phyloP scores from a whole-genome alignment of 2,329 filamentous ascomycete species.

The Talaromyces sp. region DNA sequence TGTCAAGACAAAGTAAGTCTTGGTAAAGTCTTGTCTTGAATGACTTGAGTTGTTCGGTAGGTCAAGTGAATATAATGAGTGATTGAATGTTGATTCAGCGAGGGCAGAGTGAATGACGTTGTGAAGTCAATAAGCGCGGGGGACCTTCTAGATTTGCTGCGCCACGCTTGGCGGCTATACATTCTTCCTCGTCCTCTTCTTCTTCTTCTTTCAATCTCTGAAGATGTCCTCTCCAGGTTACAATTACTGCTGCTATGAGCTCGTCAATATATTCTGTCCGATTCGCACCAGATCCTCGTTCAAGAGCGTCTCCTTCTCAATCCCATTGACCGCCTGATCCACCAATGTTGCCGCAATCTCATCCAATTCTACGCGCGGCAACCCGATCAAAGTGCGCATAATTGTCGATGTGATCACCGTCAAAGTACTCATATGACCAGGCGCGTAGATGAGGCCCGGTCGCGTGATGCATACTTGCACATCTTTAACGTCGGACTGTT shows the following conservation, averaged over 20 bases:
- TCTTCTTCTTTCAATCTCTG: background rate
- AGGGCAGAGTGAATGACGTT: background rate
- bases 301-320: conserved; percentile 46
- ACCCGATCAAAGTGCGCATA: conserved; percentile 23
- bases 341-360: conserved; percentile 46
- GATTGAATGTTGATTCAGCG: background rate
- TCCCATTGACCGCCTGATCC: conserved; percentile 44
- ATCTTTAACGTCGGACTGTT: conserved; percentile 33
- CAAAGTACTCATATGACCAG: conserved; percentile 33
- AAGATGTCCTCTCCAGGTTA: background rate
- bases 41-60: background rate
- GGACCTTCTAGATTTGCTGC: conserved; percentile 6
- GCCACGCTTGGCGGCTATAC: conserved; percentile 13
- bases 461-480: conserved; percentile 40
- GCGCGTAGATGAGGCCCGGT: conserved; percentile 16
- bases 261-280: conserved; percentile 21
- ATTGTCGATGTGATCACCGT: conserved; percentile 30
- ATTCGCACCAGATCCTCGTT: conserved; percentile 45
- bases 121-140: conserved; percentile 5
- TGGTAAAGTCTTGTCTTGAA: background rate
- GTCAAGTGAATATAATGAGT: background rate
- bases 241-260: background rate
- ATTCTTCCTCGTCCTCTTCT: background rate
- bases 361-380: conserved; percentile 35
- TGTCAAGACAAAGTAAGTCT: background rate